Conservation (phyloP, 2,329 filamentous ascomycete species). For the Beauveria asiatica region DNA sequence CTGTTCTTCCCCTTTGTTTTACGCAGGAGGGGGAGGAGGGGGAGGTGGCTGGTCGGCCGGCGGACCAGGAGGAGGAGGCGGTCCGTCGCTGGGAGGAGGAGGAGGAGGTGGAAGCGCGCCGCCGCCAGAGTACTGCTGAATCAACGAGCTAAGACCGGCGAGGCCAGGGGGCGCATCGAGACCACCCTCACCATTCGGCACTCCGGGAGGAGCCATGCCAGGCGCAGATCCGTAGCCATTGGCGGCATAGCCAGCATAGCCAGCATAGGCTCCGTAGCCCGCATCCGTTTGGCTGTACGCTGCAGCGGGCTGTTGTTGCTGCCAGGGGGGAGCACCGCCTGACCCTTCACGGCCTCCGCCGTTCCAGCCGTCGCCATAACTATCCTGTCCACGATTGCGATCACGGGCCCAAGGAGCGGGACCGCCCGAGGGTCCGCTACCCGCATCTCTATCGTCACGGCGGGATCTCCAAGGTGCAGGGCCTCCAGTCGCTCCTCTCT, state of each 20-base stretch:
- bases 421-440: constrained; percentile 28
- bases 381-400: constrained; percentile 40
- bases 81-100: constrained; percentile 45
- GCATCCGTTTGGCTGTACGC: constrained; percentile 39
- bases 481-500: constrained; percentile 74
- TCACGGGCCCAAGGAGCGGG: constrained; percentile 57
- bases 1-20: constrained; percentile 13
- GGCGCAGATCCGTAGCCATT: constrained; percentile 34
- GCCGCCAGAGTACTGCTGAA: constrained; percentile 55
- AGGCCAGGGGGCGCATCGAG: constrained; percentile 47
- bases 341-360: constrained; percentile 20
- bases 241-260: constrained; percentile 38
- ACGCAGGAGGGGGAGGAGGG: constrained; percentile 46
- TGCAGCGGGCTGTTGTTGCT: constrained; percentile 15
- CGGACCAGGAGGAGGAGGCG: constrained; percentile 46
- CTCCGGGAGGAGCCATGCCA: constrained; percentile 32
- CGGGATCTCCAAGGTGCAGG: constrained; percentile 70
- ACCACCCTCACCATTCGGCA: constrained; percentile 33
- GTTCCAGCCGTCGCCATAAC: constrained; percentile 22
- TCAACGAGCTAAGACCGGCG: constrained; percentile 54
- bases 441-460: constrained; percentile 41
- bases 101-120: constrained; percentile 45
- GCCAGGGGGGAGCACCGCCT: constrained; percentile 37
- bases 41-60: constrained; percentile 52
- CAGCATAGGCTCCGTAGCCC: constrained; percentile 49